phyloP scores from a whole-genome alignment of 2,329 filamentous ascomycete genomes.

The Juglanconis sp. region DNA sequence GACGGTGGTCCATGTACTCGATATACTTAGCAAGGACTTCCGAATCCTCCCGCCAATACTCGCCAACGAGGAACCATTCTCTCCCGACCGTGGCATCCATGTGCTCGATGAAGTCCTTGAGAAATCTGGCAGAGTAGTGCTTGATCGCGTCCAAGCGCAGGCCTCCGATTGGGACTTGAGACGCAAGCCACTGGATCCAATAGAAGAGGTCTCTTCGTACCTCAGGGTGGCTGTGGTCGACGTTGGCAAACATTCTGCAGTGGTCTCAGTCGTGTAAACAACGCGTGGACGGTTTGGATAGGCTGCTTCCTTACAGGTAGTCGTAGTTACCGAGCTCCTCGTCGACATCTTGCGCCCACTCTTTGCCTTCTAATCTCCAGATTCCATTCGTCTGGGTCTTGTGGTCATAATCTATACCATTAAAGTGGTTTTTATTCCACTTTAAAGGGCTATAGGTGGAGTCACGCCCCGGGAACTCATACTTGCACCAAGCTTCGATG shows the following conservation, averaged over 20 bases:
- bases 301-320: constrained; percentile 29
- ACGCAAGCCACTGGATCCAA: constrained; percentile 32
- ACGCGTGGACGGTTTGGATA: neutral
- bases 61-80: constrained; percentile 63
- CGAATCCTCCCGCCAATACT: constrained; percentile 64
- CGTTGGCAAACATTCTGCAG: constrained; percentile 32
- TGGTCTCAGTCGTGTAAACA: neutral
- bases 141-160: constrained; percentile 35
- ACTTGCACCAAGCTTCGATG: constrained; percentile 67
- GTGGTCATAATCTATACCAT: constrained; percentile 64
- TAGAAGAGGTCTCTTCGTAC: constrained; percentile 29
- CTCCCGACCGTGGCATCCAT: constrained; percentile 34
- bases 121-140: constrained; percentile 32
- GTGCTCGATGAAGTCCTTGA: constrained; percentile 26
- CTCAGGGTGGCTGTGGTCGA: constrained; percentile 31
- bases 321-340: constrained; percentile 61
- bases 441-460: constrained; percentile 58
- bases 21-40: constrained; percentile 55
- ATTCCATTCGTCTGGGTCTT: constrained; percentile 53
- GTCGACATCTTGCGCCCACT: constrained; percentile 57
- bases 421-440: constrained; percentile 67
- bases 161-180: constrained; percentile 29
- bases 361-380: constrained; percentile 62
- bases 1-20: constrained; percentile 51
- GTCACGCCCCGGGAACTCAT: constrained; percentile 60